Percentiles rank a stretch among this genome's conserved stretches.
Evolutionary conservation across 148 eudicot species (phyloP).

Genomic region (Arbutus unedo): DNA sequence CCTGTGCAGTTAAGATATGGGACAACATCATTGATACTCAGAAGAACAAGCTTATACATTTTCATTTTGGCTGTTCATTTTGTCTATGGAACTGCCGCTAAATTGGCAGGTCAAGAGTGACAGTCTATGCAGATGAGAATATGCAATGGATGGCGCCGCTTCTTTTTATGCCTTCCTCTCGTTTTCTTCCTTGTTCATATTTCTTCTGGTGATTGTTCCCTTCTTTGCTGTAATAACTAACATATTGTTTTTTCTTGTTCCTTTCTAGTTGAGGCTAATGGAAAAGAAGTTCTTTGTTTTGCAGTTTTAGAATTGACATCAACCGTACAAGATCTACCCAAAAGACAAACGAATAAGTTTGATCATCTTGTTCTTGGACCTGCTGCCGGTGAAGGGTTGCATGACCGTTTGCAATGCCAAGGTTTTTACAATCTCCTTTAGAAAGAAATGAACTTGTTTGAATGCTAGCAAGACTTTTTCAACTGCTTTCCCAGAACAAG

Average conservation of each 20-base stretch:
- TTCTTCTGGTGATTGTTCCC: conserved; percentile 49
- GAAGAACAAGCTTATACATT: background rate
- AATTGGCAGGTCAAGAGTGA: background rate
- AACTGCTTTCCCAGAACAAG: background rate
- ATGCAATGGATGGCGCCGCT: conserved; percentile 57
- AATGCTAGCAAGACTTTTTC: background rate
- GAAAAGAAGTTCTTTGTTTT: conserved; percentile 7
- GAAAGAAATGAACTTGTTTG: background rate
- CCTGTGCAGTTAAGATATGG: conserved; percentile 4
- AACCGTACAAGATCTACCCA: conserved; percentile 27
- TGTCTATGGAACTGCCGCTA: background rate
- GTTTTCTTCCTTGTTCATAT: conserved; percentile 54
- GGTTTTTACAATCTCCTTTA: conserved; percentile 34
- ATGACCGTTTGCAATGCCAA: conserved; percentile 82
- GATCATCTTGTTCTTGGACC: conserved; percentile 81
- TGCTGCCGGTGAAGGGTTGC: conserved; percentile 85
- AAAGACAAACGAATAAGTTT: conserved; percentile 39
- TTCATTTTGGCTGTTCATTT: background rate
- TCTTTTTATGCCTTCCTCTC: conserved; percentile 56
- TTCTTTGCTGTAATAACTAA: background rate
- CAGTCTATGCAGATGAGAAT: conserved; percentile 39
- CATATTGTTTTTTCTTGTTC: background rate
- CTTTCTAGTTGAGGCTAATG: background rate
- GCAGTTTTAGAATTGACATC: conserved; percentile 62
- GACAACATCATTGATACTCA: background rate